Conservation (phyloP, 1,284 basidiomycete genomes). For the Cutaneotrichosporon mucoides region DNA sequence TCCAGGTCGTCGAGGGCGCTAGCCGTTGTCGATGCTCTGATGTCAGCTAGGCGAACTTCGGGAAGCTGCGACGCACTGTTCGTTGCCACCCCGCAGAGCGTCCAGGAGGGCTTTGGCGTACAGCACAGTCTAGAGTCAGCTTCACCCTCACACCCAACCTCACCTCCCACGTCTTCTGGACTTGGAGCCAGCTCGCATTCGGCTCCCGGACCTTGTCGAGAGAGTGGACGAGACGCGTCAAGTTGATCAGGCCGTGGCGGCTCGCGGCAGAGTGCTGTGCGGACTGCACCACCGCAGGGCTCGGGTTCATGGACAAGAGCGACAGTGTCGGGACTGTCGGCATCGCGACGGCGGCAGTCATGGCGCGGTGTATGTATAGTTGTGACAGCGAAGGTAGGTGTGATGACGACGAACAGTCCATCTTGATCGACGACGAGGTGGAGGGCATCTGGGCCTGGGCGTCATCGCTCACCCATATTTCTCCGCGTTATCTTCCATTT, state of each 20-base stretch:
- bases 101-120: conserved; percentile 39
- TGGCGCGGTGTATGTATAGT: neutral
- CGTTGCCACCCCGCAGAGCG: conserved; percentile 30
- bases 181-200: conserved; percentile 26
- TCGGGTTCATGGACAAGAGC: conserved; percentile 24
- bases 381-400: too few species aligned
- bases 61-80: conserved; percentile 32
- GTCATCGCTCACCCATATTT: neutral
- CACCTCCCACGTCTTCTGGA: conserved; percentile 45
- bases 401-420: too few species aligned
- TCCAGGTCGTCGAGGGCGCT: conserved; percentile 20
- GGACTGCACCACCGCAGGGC: conserved; percentile 26
- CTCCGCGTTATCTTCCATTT: neutral
- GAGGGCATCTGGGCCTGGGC: neutral
- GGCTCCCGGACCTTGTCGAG: conserved; percentile 20
- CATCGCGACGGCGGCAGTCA: neutral
- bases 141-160: neutral
- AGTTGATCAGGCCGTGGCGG: conserved; percentile 42
- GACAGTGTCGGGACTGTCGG: conserved; percentile 15
- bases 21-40: conserved; percentile 26
- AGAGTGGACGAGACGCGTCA: conserved; percentile 41
- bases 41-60: too few species aligned
- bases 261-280: conserved; percentile 30
- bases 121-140: conserved; percentile 28
- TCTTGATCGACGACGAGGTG: neutral